Base-by-base conservation (phyloP, 129 eudicot genomes). In the Saposhnikovia divaricata region DNA sequence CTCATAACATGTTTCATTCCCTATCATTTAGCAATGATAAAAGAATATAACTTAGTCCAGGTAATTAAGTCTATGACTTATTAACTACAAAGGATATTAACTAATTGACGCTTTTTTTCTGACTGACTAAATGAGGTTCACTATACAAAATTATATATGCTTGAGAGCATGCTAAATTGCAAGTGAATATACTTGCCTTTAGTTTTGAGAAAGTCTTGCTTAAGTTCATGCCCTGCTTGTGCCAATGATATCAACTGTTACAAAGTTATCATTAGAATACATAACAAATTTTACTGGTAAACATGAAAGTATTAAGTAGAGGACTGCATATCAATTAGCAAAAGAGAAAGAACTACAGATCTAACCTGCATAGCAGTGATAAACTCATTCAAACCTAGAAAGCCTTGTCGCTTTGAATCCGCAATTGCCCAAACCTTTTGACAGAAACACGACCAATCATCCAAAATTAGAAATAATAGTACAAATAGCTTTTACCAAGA, bases 401-500 rank as follows among this genome's bases (percentile, higher is more conserved):
- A 94, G 5, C 98, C 98, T 86, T 94, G 98, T 61, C 97, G 89
- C 55, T 86, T 91, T 42, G 96, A 83, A 82, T 94, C 98, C 38
- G 98, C 92, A 72, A 94, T 85, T 80, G 96, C 97, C 98, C 98
- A 94, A 77, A 94, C 96, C 98, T 93, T 75, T 14, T 61, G 57
- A 74, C 21, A 77, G 18, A 69, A 74, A 37, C 72, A 71, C 51
- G 78, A 55, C 14, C 28, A 40, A 50, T 39, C 44, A 72, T 23
- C 66, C 11, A 57, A 13, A 57, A 23, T 57, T 48, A 7, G 27
- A n/a, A 23, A 23, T 23, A 57, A 9, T 57, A 6, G 65, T 55
- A 55, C 27, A 21, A 21, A 55, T 55, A 19, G 21, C n/a, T 55
- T 57, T 57, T 23, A 57, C 66, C 25, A 57, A 23, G 66, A 31